Evolutionary conservation across 805 yeast genomes (phyloP).

Genomic region (Wickerhamiella kurtzmanii): DNA sequence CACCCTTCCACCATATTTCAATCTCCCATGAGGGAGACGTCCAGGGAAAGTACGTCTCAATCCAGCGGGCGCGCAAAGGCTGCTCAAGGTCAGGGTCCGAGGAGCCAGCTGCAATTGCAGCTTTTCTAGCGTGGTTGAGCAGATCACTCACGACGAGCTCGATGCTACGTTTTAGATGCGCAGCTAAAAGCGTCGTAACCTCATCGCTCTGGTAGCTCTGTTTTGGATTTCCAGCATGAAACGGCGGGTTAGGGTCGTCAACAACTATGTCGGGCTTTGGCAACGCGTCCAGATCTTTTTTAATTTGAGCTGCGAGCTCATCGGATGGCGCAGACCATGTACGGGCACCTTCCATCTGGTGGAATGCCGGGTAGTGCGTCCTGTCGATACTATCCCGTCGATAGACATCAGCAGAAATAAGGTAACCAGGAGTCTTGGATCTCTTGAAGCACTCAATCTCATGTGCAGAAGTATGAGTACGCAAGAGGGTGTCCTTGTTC

Average conservation of each 20-base stretch:
- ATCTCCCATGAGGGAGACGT: conserved; percentile 97
- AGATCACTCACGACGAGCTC: conserved; percentile 74
- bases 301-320: conserved; percentile 33
- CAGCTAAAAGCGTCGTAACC: conserved; percentile 56
- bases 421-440: conserved; percentile 66
- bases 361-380: conserved; percentile 95
- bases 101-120: conserved; percentile 49
- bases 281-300: conserved; percentile 46
- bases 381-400: conserved; percentile 90
- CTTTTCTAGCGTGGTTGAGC: conserved; percentile 43
- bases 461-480: conserved; percentile 97
- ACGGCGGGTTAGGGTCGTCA: conserved; percentile 54
- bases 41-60: conserved; percentile 94
- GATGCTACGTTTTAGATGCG: conserved; percentile 73
- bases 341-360: conserved; percentile 95
- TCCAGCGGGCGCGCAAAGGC: conserved; percentile 84
- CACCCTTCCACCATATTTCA: conserved; percentile 97
- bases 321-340: conserved; percentile 50
- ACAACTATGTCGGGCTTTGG: conserved; percentile 55
- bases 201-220: conserved; percentile 59
- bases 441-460: conserved; percentile 70
- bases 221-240: conserved; percentile 56
- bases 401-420: conserved; percentile 91
- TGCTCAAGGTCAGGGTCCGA: conserved; percentile 47
- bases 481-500: conserved; percentile 52